Evolutionary conservation across 371 early-diverging fungal genomes (phyloP).

Genomic region (Rhizopus microsporus): DNA sequence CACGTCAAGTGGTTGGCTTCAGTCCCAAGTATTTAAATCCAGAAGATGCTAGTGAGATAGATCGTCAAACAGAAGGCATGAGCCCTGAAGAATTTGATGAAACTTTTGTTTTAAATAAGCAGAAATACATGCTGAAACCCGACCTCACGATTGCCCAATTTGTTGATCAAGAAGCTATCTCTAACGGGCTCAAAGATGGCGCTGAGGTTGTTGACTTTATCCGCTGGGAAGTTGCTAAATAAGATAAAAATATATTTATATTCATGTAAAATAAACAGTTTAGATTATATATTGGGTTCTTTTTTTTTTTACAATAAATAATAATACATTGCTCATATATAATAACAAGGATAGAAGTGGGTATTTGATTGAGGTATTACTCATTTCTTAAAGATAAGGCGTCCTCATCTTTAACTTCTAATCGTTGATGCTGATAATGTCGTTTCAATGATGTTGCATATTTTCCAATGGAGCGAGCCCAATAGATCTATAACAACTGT

Average conservation of each 20-base stretch:
- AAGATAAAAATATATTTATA: no score
- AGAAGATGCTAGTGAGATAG: slow-evolving; percentile 51
- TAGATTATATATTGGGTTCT: no score
- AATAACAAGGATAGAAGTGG: background rate
- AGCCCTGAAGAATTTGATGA: slow-evolving; percentile 42
- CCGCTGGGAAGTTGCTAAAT: slow-evolving; percentile 83
- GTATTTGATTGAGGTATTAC: background rate
- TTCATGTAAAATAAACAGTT: no score
- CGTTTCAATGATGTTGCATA: slow-evolving; percentile 24
- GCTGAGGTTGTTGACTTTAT: slow-evolving; percentile 62
- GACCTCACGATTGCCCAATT: slow-evolving; percentile 62
- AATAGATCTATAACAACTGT: slow-evolving; percentile 15
- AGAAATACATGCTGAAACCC: slow-evolving; percentile 48
- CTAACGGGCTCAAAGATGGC: slow-evolving; percentile 58
- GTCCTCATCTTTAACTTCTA: slow-evolving; percentile 22
- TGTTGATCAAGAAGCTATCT: slow-evolving; percentile 33
- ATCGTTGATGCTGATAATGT: slow-evolving; percentile 17
- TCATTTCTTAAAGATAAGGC: slow-evolving; percentile 11
- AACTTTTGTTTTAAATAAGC: slow-evolving; percentile 41
- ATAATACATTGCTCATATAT: background rate
- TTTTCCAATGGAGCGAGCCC: slow-evolving; percentile 28
- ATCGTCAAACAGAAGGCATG: slow-evolving; percentile 21
- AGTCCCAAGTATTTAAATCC: slow-evolving; percentile 55
- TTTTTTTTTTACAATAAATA: background rate
- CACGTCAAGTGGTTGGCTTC: slow-evolving; percentile 81